Percentiles rank a stretch among this genome's conserved stretches.
Evolutionary conservation across 1,139 yeast species (phyloP).

Genomic region (Yamadazyma atlantica): DNA sequence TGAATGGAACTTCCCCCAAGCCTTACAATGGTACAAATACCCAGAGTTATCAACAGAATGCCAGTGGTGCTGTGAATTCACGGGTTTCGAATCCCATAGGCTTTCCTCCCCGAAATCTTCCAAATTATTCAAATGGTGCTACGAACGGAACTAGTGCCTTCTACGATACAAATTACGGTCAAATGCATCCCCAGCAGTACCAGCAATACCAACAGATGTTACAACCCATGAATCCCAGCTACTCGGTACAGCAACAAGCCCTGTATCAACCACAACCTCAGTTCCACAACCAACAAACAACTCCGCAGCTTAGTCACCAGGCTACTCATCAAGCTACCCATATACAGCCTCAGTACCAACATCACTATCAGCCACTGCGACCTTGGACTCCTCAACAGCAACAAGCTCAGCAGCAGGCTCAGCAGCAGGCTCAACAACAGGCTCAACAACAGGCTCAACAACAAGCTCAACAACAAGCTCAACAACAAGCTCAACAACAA

Average conservation of each 20-base stretch:
- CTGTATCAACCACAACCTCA: conserved; percentile 13
- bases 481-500: not conserved
- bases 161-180: conserved; percentile 5
- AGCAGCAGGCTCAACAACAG: conserved; percentile 17
- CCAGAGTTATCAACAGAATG: not conserved
- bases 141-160: conserved; percentile 3
- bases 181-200: conserved; percentile 8
- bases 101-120: conserved; percentile 1
- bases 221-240: conserved; percentile 4
- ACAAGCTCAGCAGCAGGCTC: conserved; percentile 16
- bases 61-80: not conserved
- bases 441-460: conserved; percentile 10
- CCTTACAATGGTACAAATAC: conserved; percentile 1
- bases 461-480: conserved; percentile 6
- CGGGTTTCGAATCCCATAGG: not conserved
- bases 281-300: conserved; percentile 11
- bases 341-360: not conserved
- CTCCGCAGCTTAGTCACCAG: conserved; percentile 1
- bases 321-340: conserved; percentile 6
- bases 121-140: not conserved
- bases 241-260: conserved; percentile 11
- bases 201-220: conserved; percentile 10
- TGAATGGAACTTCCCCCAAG: conserved; percentile 4
- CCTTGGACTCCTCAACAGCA: conserved; percentile 13
- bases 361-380: conserved; percentile 6